Evolutionary conservation across 139 green algal genomes (phyloP).

Genomic region (Chlamydomonas sp.): DNA sequence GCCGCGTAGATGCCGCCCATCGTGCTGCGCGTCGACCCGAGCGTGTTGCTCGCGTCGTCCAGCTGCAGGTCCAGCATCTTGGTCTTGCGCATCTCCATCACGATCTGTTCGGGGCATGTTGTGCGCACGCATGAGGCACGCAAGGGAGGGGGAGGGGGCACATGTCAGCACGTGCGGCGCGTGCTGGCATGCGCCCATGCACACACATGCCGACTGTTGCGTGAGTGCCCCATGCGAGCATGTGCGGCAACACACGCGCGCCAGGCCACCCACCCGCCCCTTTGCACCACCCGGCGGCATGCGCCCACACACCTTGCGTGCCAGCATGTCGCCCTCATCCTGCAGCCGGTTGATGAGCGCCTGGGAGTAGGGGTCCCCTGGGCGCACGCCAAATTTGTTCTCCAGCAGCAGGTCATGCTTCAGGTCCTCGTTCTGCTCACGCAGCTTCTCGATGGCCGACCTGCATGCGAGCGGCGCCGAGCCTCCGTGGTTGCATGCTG

Average conservation of each 20-base stretch:
- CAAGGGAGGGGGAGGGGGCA: no score
- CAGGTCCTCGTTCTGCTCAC: constrained; percentile 69
- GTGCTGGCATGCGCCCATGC: no score
- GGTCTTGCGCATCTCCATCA: constrained; percentile 52
- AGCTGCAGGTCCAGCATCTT: constrained; percentile 49
- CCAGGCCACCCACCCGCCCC: no score
- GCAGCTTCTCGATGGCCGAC: constrained; percentile 72
- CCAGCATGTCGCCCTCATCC: constrained; percentile 44
- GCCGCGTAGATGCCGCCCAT: constrained; percentile 76
- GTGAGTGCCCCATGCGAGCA: no score
- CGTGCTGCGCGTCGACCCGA: constrained; percentile 42
- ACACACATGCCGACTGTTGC: no score
- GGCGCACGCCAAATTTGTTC: constrained; percentile 80
- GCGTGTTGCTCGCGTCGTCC: constrained; percentile 16
- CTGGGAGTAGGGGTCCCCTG: constrained; percentile 34
- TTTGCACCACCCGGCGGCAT: no score
- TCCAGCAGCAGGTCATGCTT: constrained; percentile 86
- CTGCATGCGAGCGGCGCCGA: no score
- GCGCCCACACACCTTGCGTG: constrained; percentile 37
- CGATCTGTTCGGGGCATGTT: no score
- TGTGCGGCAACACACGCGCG: no score
- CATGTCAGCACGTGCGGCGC: no score
- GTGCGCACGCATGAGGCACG: no score
- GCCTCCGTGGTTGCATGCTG: no score
- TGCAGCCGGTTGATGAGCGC: constrained; percentile 40